Evolutionary conservation across 305 asterid species (phyloP).

Genomic region (Rubia occidens): DNA sequence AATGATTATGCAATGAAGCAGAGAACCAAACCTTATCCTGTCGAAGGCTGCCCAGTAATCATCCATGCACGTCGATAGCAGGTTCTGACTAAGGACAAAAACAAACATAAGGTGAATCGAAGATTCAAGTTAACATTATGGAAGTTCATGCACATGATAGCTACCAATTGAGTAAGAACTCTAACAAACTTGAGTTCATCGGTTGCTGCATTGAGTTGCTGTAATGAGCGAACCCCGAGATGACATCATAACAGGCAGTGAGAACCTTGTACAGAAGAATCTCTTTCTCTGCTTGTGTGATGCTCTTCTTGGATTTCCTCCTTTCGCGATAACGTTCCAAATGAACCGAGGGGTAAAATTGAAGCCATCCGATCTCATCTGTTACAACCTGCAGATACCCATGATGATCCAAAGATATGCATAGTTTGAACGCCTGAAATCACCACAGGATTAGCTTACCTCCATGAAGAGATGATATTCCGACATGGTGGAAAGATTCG

Average conservation of each 20-base stretch:
- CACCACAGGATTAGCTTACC: constrained; percentile 31
- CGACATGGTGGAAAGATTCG: constrained; percentile 50
- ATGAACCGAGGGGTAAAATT: constrained; percentile 49
- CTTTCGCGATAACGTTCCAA: constrained; percentile 32
- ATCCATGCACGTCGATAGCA: constrained; percentile 55
- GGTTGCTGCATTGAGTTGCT: constrained; percentile 48
- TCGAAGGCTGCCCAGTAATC: constrained; percentile 69
- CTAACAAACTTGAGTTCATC: constrained; percentile 44
- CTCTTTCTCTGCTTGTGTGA: constrained; percentile 63
- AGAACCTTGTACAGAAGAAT: constrained; percentile 47
- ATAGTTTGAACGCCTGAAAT: not conserved
- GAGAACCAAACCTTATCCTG: constrained; percentile 37
- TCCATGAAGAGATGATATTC: constrained; percentile 73
- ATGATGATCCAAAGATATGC: not conserved
- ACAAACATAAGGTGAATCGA: constrained; percentile 23
- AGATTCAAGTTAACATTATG: not conserved
- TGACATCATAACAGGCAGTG: constrained; percentile 63
- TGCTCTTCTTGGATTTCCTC: constrained; percentile 46
- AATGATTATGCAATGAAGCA: constrained; percentile 7
- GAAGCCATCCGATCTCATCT: constrained; percentile 77
- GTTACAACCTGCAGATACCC: constrained; percentile 42
- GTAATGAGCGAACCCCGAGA: constrained; percentile 68
- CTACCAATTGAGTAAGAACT: constrained; percentile 65
- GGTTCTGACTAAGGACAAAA: constrained; percentile 46
- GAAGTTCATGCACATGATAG: constrained; percentile 4